Evolutionary conservation across 75 land plant species (phyloP).

Genomic region (Sequoia sempervirens): DNA sequence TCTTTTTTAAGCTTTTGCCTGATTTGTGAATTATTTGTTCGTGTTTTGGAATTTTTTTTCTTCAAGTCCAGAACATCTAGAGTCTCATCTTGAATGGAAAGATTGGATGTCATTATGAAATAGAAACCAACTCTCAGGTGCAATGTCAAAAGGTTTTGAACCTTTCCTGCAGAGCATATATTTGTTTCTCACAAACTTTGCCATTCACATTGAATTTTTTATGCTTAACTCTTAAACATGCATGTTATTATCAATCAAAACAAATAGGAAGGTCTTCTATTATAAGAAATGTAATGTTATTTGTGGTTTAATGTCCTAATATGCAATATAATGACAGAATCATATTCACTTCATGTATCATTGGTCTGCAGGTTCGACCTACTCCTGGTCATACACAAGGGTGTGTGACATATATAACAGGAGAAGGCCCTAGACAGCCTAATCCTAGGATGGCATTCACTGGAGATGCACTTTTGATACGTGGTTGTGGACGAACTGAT

Average conservation of each 20-base stretch:
- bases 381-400: too few relatives aligned
- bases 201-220: background rate
- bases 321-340: background rate
- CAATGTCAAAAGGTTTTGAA: too few relatives aligned
- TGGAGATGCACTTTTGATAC: conserved; percentile 88
- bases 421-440: too few relatives aligned
- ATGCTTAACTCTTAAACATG: background rate
- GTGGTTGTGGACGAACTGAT: conserved; percentile 99
- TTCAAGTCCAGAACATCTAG: background rate
- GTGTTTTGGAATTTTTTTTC: background rate
- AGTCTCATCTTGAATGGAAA: background rate
- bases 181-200: too few relatives aligned
- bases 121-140: too few relatives aligned
- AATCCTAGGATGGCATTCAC: conserved; percentile 93
- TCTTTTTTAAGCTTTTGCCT: too few relatives aligned
- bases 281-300: background rate
- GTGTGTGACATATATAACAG: too few relatives aligned
- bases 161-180: too few relatives aligned
- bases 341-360: too few relatives aligned
- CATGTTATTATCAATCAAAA: background rate
- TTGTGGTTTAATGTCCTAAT: background rate
- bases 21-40: too few relatives aligned
- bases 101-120: too few relatives aligned
- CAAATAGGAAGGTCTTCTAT: background rate
- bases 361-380: too few relatives aligned